Evolutionary conservation across 192 early-diverging fungal species (phyloP).

Genomic region (Linnemannia elongata): DNA sequence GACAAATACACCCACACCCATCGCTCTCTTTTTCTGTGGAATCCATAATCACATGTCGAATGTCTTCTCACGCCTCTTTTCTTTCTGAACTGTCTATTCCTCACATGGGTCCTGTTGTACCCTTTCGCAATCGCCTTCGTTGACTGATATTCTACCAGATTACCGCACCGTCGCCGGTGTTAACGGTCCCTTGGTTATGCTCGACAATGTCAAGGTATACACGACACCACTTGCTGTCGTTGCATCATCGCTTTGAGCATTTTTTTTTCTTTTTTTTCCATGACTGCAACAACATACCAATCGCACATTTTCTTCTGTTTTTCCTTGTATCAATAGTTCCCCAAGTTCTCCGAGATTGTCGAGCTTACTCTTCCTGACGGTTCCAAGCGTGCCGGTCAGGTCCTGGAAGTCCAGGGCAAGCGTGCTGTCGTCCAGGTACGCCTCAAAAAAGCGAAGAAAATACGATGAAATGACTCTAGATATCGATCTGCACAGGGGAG

Average conservation of each 20-base stretch:
- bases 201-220: constrained; percentile 96
- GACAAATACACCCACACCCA: constrained; percentile 3
- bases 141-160: constrained; percentile 67
- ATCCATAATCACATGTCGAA: neutral
- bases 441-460: neutral
- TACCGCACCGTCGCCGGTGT: constrained; percentile 98
- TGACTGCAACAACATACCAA: neutral
- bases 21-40: constrained; percentile 11
- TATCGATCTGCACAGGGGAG: neutral
- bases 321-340: constrained; percentile 70
- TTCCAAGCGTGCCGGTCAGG: constrained; percentile 94
- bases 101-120: neutral
- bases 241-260: neutral
- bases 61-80: constrained; percentile 1
- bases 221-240: neutral
- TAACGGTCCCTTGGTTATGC: constrained; percentile 97
- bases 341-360: constrained; percentile 98
- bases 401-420: constrained; percentile 97
- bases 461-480: neutral
- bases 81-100: constrained; percentile 1
- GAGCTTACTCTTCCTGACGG: constrained; percentile 97
- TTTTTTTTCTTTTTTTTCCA: neutral
- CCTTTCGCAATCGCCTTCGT: neutral
- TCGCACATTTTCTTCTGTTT: neutral
- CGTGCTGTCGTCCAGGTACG: constrained; percentile 93